phyloP scores from a whole-genome alignment of 805 yeast genomes.

The Starmerella sirachaensis region DNA sequence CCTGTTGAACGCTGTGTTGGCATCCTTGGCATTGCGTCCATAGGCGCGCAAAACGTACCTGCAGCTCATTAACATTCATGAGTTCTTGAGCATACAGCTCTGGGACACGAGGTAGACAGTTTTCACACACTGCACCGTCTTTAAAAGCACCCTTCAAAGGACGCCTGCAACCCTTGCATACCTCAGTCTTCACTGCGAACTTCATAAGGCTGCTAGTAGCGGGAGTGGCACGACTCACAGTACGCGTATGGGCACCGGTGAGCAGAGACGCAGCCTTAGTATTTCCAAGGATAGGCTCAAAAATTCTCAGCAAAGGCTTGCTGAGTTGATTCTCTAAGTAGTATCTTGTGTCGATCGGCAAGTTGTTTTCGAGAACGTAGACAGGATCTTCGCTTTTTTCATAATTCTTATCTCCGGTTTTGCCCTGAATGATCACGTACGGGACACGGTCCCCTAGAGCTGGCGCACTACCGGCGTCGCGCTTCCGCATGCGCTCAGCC shows the following conservation, averaged over 20 bases:
- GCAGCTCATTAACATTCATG: slow-evolving; percentile 66
- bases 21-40: slow-evolving; percentile 99
- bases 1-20: slow-evolving; percentile 92
- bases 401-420: slow-evolving; percentile 71
- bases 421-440: slow-evolving; percentile 76
- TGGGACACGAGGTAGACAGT: slow-evolving; percentile 60
- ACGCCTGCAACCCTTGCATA: slow-evolving; percentile 78
- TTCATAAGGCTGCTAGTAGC: slow-evolving; percentile 80
- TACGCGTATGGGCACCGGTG: slow-evolving; percentile 73
- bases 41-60: slow-evolving; percentile 68
- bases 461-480: slow-evolving; percentile 97
- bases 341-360: slow-evolving; percentile 89
- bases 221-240: slow-evolving; percentile 55
- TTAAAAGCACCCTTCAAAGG: slow-evolving; percentile 46
- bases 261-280: slow-evolving; percentile 64
- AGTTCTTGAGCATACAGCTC: slow-evolving; percentile 71
- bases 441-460: slow-evolving; percentile 96
- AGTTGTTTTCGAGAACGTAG: slow-evolving; percentile 78
- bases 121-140: slow-evolving; percentile 67
- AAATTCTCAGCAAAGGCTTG: slow-evolving; percentile 84
- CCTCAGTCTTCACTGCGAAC: slow-evolving; percentile 78
- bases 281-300: slow-evolving; percentile 90
- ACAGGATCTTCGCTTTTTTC: slow-evolving; percentile 96
- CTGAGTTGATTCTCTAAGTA: slow-evolving; percentile 86
- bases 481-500: slow-evolving; percentile 88